A percentile compares a stretch with the other conserved stretches of the same genome.
These are phyloP conservation scores for Coleophoma crateriformis DNA, from an alignment of 2,329 filamentous ascomycete genomes.

Conservation along the genomic window DNA sequence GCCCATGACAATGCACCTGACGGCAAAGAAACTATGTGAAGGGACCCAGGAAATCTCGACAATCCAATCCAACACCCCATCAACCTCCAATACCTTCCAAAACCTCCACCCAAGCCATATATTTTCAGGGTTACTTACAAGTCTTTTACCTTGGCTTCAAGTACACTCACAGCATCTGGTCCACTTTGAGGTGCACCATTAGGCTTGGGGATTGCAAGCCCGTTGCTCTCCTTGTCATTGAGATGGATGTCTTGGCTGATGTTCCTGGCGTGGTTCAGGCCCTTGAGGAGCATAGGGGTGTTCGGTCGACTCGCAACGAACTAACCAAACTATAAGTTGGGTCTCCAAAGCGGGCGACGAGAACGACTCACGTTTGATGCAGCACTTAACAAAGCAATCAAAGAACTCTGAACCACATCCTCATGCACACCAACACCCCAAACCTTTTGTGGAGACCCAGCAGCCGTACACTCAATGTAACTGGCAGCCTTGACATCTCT, in stretches of 20 bases:
- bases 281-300: slow-evolving; percentile 61
- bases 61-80: no score
- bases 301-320: slow-evolving; percentile 67
- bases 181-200: slow-evolving; percentile 17
- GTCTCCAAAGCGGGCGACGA: not conserved
- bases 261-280: slow-evolving; percentile 44
- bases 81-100: no score
- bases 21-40: no score
- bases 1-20: no score
- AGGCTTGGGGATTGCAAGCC: slow-evolving; percentile 18
- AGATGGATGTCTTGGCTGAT: slow-evolving; percentile 31
- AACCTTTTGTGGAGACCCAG: slow-evolving; percentile 63
- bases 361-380: slow-evolving; percentile 70
- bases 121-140: slow-evolving; percentile 8
- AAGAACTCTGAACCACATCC: slow-evolving; percentile 84
- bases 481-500: slow-evolving; percentile 87
- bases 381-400: slow-evolving; percentile 80
- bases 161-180: slow-evolving; percentile 27
- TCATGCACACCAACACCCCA: slow-evolving; percentile 92
- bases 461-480: slow-evolving; percentile 82
- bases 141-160: slow-evolving; percentile 35
- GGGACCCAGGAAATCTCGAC: no score
- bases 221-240: slow-evolving; percentile 18
- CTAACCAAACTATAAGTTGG: slow-evolving; percentile 32
- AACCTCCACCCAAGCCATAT: no score